Evolutionary conservation across 345 rosid species (phyloP).

Genomic region (Anastatica hierochuntica): DNA sequence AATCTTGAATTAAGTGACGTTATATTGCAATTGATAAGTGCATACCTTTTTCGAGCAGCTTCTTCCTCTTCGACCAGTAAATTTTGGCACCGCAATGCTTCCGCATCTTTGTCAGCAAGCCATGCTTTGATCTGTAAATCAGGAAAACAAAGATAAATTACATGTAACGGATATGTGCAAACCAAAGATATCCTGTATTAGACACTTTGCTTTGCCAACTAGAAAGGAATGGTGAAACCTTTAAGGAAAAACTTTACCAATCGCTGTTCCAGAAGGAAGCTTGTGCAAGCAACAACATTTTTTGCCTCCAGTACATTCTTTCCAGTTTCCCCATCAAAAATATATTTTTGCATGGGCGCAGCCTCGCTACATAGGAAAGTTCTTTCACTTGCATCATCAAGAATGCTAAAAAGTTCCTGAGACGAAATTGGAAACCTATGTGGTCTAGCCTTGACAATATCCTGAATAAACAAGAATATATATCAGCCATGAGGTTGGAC

Average conservation of each 20-base stretch:
- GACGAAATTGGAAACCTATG: conserved; percentile 70
- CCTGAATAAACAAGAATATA: conserved; percentile 40
- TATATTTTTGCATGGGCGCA: conserved; percentile 65
- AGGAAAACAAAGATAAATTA: conserved; percentile 3
- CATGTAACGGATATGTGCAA: background rate
- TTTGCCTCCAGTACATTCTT: conserved; percentile 75
- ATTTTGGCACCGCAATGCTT: conserved; percentile 88
- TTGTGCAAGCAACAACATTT: conserved; percentile 69
- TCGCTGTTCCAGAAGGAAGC: conserved; percentile 84
- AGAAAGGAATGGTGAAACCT: conserved; percentile 1
- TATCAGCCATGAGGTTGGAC: conserved; percentile 10
- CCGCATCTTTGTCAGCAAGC: conserved; percentile 93
- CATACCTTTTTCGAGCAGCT: conserved; percentile 81
- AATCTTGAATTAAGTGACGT: background rate
- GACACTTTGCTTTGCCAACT: conserved; percentile 4
- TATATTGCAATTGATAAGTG: conserved; percentile 2
- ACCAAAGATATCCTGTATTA: background rate
- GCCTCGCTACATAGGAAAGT: conserved; percentile 70
- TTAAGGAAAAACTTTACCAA: conserved; percentile 40
- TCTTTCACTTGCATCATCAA: conserved; percentile 94
- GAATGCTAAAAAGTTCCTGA: conserved; percentile 60
- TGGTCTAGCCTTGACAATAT: conserved; percentile 61
- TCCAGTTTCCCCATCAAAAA: conserved; percentile 80
- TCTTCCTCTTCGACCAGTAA: conserved; percentile 94
- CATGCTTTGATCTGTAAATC: conserved; percentile 62